Base-by-base conservation (phyloP, 208 protist genomes). In the Leishmania aethiopica region DNA sequence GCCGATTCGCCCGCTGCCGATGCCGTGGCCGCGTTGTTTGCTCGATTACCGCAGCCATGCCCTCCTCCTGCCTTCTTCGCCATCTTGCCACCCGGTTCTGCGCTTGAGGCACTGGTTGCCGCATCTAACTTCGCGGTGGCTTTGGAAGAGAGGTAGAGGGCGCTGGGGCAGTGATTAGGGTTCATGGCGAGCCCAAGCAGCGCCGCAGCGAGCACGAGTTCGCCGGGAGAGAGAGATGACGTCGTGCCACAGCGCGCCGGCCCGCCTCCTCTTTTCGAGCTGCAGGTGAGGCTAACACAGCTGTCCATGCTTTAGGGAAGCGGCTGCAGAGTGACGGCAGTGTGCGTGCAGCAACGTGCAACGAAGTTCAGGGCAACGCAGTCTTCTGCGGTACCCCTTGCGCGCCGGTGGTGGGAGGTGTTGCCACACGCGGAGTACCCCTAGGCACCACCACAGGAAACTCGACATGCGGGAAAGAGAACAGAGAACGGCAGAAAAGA, bases 141-240 rank as follows among this genome's bases (percentile, higher is more conserved):
- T 37, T 74, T 86, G 5, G 85, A 75, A 28, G 81, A 79, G 25
- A 94, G 83, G 71, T 89, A 88, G 47, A 95, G 88, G 22, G 81
- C 92, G 69, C 86, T 93, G 47, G 81, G 57, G 60, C 81, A 84
- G 53, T 87, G 85, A 77, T 86, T 91, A 0, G 90, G 88, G 74
- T 89, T 92, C 55, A 92, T 75, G 32, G 89, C 81, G 28, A 91
- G 60, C 5, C 70, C 86, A 81, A 89, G 93, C 19, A 90, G 92
- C 8, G 88, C 88, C 17, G 92, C 80, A 0, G 86, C n/a, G 60
- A 96, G 83, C 37, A 94, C 91, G 45, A 92, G 84, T 45, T 96
- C 90, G 47, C 93, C 91, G 15, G 93, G 87, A 13, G 74, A 83
- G 74, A 83, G 37, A 96, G 88, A 32, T 77, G 72, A 22, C 71